Evolutionary conservation across 2,329 filamentous ascomycete species (phyloP).

Genomic region (Fusarium tuaranense): DNA sequence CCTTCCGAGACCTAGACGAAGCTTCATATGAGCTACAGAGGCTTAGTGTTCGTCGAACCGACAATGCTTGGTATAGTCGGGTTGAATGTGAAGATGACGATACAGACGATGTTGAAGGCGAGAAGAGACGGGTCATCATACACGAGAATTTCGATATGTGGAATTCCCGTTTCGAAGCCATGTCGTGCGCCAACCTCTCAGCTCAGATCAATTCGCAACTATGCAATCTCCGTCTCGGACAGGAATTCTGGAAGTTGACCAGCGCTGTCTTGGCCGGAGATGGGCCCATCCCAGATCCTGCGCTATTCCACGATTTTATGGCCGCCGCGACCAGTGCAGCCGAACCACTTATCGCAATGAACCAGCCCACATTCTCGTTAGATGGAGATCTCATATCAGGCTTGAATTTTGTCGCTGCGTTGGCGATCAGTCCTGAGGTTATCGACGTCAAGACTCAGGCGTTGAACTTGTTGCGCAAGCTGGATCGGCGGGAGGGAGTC

Average conservation of each 20-base stretch:
- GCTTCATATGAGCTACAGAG: not conserved
- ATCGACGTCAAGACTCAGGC: not conserved
- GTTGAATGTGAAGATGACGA: not conserved
- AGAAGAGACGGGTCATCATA: not conserved
- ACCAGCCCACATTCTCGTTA: not conserved
- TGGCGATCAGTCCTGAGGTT: not conserved
- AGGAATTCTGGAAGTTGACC: not conserved
- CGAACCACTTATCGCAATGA: not conserved
- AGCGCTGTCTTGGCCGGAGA: not conserved
- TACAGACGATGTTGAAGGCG: not conserved
- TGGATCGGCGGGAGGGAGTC: not conserved
- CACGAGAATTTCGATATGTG: not conserved
- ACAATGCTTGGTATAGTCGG: not conserved
- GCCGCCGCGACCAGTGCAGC: not conserved
- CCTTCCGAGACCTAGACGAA: not conserved
- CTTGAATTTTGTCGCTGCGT: not conserved
- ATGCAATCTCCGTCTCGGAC: not conserved
- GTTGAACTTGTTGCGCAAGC: not conserved
- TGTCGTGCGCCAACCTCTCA: not conserved
- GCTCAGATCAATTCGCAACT: not conserved
- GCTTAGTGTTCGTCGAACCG: not conserved
- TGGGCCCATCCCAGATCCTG: not conserved
- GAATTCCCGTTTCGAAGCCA: not conserved
- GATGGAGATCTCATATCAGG: not conserved
- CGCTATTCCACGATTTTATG: not conserved